phyloP scores from a whole-genome alignment of 2,329 filamentous ascomycete genomes.

The Rhynchosporium secalis region DNA sequence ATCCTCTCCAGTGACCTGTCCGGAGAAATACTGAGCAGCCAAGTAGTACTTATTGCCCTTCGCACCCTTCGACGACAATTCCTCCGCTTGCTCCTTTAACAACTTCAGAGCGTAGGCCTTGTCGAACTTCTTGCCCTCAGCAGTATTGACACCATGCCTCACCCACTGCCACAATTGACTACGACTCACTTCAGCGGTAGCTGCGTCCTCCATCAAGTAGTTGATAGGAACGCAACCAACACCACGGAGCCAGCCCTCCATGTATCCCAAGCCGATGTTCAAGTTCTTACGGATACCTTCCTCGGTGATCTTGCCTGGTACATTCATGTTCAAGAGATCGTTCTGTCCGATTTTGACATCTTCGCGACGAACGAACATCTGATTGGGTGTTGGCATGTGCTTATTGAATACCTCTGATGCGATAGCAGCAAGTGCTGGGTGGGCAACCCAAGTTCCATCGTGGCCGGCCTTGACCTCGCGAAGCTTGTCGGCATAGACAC shows the following conservation, averaged over 20 bases:
- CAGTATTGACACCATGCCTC: conserved; percentile 69
- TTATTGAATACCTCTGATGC: conserved; percentile 94
- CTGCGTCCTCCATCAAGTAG: conserved; percentile 97
- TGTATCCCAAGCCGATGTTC: conserved; percentile 94
- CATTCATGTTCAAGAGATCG: conserved; percentile 97
- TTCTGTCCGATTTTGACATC: conserved; percentile 84
- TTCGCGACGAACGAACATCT: conserved; percentile 86
- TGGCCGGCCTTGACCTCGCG: conserved; percentile 94
- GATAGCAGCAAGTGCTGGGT: conserved; percentile 86
- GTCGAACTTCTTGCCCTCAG: conserved; percentile 88
- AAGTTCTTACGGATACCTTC: conserved; percentile 96
- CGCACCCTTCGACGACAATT: conserved; percentile 70
- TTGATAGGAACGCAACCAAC: conserved; percentile 97
- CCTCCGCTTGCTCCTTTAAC: conserved; percentile 80
- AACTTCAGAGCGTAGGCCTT: conserved; percentile 87
- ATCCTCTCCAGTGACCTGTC: conserved; percentile 94
- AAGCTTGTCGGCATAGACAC: conserved; percentile 91
- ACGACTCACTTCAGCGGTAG: conserved; percentile 92
- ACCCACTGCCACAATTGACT: conserved; percentile 98
- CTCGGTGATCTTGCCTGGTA: conserved; percentile 88
- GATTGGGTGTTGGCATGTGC: conserved; percentile 98
- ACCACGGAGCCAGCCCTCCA: conserved; percentile 97
- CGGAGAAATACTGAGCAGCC: conserved; percentile 88
- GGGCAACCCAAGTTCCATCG: conserved; percentile 95
- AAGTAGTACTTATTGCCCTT: conserved; percentile 91